These are phyloP conservation scores for Curvularia sp. DNA, from an alignment of 2,329 filamentous ascomycete species.

Conservation along the genomic window DNA sequence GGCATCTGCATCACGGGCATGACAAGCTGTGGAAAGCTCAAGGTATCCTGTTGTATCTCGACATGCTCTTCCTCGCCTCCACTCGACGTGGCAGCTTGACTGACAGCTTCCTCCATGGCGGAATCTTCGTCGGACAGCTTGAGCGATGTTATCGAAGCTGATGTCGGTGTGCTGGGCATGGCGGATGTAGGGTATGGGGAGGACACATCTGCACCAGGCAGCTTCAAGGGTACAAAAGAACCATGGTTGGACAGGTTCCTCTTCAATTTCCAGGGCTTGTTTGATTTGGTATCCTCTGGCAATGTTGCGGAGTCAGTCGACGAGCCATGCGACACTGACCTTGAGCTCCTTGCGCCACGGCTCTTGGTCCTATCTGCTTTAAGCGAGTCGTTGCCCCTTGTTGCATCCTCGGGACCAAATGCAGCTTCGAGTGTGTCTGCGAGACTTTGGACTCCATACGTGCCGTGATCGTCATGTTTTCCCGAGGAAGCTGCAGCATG, in stretches of 20 bases:
- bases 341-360: conserved; percentile 40
- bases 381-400: conserved; percentile 34
- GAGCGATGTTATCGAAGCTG: conserved; percentile 65
- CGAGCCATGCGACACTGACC: conserved; percentile 34
- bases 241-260: conserved; percentile 34
- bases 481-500: conserved; percentile 25
- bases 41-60: conserved; percentile 43
- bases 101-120: conserved; percentile 62
- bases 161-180: conserved; percentile 66
- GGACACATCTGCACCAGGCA: conserved; percentile 32
- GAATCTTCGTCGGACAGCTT: conserved; percentile 65
- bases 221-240: conserved; percentile 35
- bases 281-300: conserved; percentile 31
- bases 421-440: conserved; percentile 60
- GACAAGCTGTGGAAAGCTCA: conserved; percentile 77
- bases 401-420: conserved; percentile 42
- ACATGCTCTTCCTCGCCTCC: conserved; percentile 62
- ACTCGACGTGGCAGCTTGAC: conserved; percentile 62
- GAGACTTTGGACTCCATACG: conserved; percentile 65
- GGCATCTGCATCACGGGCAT: conserved; percentile 98
- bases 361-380: conserved; percentile 36
- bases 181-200: conserved; percentile 59
- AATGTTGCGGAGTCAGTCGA: conserved; percentile 27
- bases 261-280: conserved; percentile 31
- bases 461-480: conserved; percentile 51